phyloP scores from a whole-genome alignment of 768 basidiomycete genomes.

The Boletellus ananiceps region DNA sequence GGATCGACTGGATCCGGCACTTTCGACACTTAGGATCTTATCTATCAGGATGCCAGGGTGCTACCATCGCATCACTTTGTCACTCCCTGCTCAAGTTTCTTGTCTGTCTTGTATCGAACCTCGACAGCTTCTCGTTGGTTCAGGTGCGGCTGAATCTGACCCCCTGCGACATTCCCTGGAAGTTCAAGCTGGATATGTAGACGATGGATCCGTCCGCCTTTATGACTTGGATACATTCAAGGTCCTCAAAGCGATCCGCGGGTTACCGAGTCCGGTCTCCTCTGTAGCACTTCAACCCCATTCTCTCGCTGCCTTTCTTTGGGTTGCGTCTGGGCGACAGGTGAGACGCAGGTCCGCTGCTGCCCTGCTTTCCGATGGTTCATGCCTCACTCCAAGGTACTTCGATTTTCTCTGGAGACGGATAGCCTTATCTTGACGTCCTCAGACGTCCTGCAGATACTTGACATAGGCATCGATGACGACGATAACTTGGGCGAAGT shows the following conservation, averaged over 20 bases:
- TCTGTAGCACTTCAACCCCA: constrained; percentile 50
- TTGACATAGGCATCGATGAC: constrained; percentile 48
- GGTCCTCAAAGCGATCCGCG: constrained; percentile 59
- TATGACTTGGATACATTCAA: constrained; percentile 58
- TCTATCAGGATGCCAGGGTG: neutral
- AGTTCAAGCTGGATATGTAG: constrained; percentile 29
- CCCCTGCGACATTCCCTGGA: neutral
- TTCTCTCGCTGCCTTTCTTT: constrained; percentile 45
- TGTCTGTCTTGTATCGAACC: constrained; percentile 48
- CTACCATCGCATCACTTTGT: constrained; percentile 24
- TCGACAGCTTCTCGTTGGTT: constrained; percentile 54
- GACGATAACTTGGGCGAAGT: constrained; percentile 61
- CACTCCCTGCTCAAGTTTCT: constrained; percentile 40
- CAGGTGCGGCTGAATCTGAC: constrained; percentile 40
- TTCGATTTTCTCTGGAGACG: constrained; percentile 43
- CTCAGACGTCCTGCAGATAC: constrained; percentile 42
- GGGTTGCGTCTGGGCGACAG: constrained; percentile 61
- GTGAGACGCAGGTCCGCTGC: constrained; percentile 31
- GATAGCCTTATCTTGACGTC: constrained; percentile 50
- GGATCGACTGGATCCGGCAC: no score
- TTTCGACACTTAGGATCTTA: no score
- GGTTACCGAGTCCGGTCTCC: constrained; percentile 53
- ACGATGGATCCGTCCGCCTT: constrained; percentile 65
- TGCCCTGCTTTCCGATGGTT: neutral
- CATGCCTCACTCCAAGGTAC: constrained; percentile 10